These are phyloP conservation scores for Phytomonas francai DNA, from an alignment of 208 protist species.

Conservation along the genomic window DNA sequence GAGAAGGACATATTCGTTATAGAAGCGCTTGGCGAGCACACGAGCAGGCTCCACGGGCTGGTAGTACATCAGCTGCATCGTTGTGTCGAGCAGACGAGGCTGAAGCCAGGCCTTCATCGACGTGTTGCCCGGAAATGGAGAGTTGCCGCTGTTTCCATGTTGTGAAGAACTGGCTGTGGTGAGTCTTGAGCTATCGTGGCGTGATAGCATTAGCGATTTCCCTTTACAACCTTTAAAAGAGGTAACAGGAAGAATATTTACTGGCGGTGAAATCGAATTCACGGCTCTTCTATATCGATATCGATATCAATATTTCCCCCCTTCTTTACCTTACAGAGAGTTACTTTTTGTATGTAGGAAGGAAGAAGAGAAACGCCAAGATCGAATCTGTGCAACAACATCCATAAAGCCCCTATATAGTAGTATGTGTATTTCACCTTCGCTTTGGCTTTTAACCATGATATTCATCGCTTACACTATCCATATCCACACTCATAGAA, in stretches of 20 bases:
- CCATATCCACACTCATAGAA: conserved; percentile 30
- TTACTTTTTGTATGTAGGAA: neutral
- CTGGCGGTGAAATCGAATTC: neutral
- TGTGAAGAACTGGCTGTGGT: neutral
- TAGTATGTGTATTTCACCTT: neutral
- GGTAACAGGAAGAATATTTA: neutral
- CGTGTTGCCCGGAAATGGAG: neutral
- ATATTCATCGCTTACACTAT: too few species aligned
- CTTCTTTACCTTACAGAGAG: neutral
- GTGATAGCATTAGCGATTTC: neutral
- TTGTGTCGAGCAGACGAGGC: conserved; percentile 18
- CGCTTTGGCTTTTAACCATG: neutral
- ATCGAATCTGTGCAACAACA: neutral
- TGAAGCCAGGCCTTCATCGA: conserved; percentile 19
- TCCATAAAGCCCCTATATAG: neutral
- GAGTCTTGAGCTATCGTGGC: neutral
- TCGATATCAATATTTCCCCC: neutral
- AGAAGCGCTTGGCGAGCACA: conserved; percentile 21
- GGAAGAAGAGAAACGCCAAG: neutral
- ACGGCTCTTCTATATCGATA: neutral
- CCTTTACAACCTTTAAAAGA: neutral
- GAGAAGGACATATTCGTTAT: conserved; percentile 19
- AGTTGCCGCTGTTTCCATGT: neutral
- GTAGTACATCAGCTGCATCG: conserved; percentile 19
- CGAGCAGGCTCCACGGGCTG: conserved; percentile 26